Base-by-base conservation (phyloP, 257 asterid species). In the Catharanthus roseus region DNA sequence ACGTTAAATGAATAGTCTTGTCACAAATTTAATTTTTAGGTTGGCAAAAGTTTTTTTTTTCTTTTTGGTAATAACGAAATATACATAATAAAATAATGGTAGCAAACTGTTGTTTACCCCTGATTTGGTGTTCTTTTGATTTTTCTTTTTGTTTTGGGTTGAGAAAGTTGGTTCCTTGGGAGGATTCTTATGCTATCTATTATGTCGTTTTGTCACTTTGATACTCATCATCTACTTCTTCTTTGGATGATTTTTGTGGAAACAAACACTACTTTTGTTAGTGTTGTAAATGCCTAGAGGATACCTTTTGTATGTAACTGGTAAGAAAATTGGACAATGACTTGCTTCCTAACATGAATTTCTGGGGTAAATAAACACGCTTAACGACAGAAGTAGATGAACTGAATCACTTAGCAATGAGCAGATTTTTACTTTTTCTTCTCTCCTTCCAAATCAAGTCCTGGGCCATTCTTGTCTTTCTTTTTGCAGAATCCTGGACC, bases 141-240 rank as follows among this genome's bases (percentile, higher is more conserved):
- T 33, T 60, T 61, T 45, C 16, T 61, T 34, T 61, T 31, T 61
- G 44, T 61, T 61, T 61, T 34, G 67, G 44, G 45, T 61, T 19
- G 42, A 61, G 28, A 61, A 61, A 61, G 67, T 19, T 1, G 6
- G 66, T 15, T 5, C 24, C 66, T 60, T 60, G 1, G 15, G 45
- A 61, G 44, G 45, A 61, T 61, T 33, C 67, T 61, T 61, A 36
- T 61, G 44, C 45, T 33, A 61, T 61, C 26, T 33, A 33, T 33
- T 19, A 15, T 61, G 45, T 61, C 67, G 67, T 61, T 55, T 55
- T 55, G 34, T 55, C 61, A 24, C 33, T 55, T 10, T 60, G 23
- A 49, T 18, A 19, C 24, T 49, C 55, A 47, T 49, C 5, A 38
- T n/a, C n/a, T 38, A 49, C 11, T 60, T 24, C 65, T 60, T 10